Base-by-base conservation (phyloP, 768 basidiomycete genomes). In the Phaffia tasmanica region DNA sequence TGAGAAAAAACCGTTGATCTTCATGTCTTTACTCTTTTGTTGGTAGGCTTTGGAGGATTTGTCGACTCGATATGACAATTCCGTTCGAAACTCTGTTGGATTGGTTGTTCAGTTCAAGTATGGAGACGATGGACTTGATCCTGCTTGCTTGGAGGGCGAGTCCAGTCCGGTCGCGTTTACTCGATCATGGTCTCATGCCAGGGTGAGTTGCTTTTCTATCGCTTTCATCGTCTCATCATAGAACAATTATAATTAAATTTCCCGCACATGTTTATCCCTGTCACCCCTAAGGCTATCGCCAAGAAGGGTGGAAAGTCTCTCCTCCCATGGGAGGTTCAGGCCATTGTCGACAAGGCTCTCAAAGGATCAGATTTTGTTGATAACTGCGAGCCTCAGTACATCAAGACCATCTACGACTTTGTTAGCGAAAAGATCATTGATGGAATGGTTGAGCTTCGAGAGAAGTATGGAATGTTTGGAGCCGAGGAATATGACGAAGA, bases 51-150 rank as follows among this genome's bases (percentile, higher is more conserved):
- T 99, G 71, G 95, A 99, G 74, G 95, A 99, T 78, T 79, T 99
- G 48, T 91, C 89, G 2, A 90, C 89, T 0, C 90, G 94, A 65
- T 99, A 99, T 75, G 95, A 99, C 76, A 78, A 91, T 27, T 91
- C 91, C 11, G 94, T 99, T 27, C 83, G 95, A 35, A 98, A 93
- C 76, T 93, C 92, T 2, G 83, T 83, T 0, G 95, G 95, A 3
- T 93, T 91, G 56, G 84, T 99, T 19, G 93, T 99, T 3, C 95
- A 99, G 73, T 99, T 99, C 79, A 81, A 82, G 35, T 99, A 95
- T 71, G 95, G 95, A 42, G 93, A 95, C 72, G 95, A 99, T 74
- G 93, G 91, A 60, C 81, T 99, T 46, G 95, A 99, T 75, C 95
- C 95, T 1, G 93, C 91, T 56, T 91, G 88, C 72, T 81, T 98